Conservation (phyloP, 306 rosid species). For the Rosa multiflora region DNA sequence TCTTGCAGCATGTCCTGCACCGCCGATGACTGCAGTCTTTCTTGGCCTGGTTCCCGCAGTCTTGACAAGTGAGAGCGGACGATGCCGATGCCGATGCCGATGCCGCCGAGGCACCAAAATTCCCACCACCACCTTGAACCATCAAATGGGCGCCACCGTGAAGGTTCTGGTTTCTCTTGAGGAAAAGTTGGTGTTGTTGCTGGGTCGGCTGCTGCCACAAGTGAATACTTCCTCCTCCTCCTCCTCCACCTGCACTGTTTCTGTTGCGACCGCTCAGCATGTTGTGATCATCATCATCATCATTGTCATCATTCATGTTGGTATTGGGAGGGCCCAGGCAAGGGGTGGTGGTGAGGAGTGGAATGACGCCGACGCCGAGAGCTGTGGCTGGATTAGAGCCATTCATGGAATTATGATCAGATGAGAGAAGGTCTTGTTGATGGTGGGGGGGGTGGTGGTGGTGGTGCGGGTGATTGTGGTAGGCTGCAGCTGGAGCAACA, state of each 20-base stretch:
- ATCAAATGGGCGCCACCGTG: conserved; percentile 27
- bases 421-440: conserved; percentile 26
- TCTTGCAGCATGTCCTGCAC: conserved; percentile 92
- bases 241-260: conserved; percentile 6
- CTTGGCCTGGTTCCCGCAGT: conserved; percentile 96
- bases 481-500: conserved; percentile 62
- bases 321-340: conserved; percentile 30
- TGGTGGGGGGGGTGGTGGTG: conserved; percentile 21
- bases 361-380: conserved; percentile 79
- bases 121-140: conserved; percentile 15
- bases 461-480: conserved; percentile 37
- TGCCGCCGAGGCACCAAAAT: conserved; percentile 2
- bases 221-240: conserved; percentile 45
- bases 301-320: background rate
- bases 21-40: conserved; percentile 79
- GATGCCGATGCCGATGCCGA: conserved; percentile 38
- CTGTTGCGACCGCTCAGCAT: conserved; percentile 10
- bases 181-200: conserved; percentile 36
- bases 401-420: conserved; percentile 33
- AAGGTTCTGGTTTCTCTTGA: conserved; percentile 39
- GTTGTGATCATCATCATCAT: background rate
- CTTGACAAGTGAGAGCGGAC: conserved; percentile 64
- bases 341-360: conserved; percentile 60
- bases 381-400: conserved; percentile 67
- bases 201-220: conserved; percentile 62